phyloP scores from a whole-genome alignment of 2,329 filamentous ascomycete species.

The Chalaropsis thielavioides region DNA sequence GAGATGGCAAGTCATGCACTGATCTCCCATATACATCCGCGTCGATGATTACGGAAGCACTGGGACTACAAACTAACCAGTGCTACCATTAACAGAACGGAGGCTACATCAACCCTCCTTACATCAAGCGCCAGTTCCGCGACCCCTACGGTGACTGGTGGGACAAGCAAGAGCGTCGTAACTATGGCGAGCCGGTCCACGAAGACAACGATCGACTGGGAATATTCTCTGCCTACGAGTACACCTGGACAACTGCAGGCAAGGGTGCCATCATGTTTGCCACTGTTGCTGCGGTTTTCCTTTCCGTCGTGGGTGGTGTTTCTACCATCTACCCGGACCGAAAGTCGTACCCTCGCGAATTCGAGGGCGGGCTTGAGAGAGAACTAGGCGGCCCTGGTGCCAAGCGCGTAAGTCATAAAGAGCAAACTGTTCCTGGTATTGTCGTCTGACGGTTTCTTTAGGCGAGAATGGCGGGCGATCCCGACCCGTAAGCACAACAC shows the following conservation, averaged over 20 bases:
- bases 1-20: conserved; percentile 40
- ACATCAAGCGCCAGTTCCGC: conserved; percentile 76
- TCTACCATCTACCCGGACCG: conserved; percentile 58
- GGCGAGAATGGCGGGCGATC: conserved; percentile 43
- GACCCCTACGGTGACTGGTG: conserved; percentile 91
- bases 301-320: conserved; percentile 53
- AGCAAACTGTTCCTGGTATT: neutral
- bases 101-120: conserved; percentile 64
- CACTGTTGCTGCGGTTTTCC: conserved; percentile 47
- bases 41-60: too few species aligned
- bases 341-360: conserved; percentile 53
- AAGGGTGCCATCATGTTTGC: conserved; percentile 57
- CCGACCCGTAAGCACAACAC: conserved; percentile 31
- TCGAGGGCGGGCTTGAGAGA: conserved; percentile 55
- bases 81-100: conserved; percentile 46
- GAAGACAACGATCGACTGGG: conserved; percentile 91
- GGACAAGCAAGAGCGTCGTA: conserved; percentile 93
- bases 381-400: conserved; percentile 60
- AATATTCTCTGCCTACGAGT: conserved; percentile 77
- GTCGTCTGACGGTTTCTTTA: conserved; percentile 21
- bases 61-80: neutral
- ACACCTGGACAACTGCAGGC: conserved; percentile 63
- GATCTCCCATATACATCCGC: conserved; percentile 15
- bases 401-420: conserved; percentile 41
- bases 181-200: conserved; percentile 91